phyloP scores from a whole-genome alignment of 2,329 filamentous ascomycete species.

The Ophiostoma quercus region DNA sequence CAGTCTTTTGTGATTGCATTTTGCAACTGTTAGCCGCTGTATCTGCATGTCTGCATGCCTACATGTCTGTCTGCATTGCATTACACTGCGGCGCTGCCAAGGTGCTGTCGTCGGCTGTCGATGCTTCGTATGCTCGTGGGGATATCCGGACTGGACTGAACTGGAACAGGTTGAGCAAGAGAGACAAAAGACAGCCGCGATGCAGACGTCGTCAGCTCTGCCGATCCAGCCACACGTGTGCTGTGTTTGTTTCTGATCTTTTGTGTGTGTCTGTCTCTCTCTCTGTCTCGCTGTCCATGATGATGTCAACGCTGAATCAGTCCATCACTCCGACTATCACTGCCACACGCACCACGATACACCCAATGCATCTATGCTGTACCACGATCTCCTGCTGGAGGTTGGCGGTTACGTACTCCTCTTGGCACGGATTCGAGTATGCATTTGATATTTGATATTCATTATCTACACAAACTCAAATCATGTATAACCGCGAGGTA shows the following conservation, averaged over 20 bases:
- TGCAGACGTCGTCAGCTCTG: slow-evolving; percentile 11
- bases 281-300: neutral
- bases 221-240: neutral
- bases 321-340: too few species aligned
- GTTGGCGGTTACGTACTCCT: neutral
- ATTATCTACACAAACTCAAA: neutral
- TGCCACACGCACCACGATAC: neutral
- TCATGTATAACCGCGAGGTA: neutral
- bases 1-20: neutral
- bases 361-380: neutral
- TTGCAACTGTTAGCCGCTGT: neutral
- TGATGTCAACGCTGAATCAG: too few species aligned
- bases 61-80: neutral
- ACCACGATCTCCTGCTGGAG: neutral
- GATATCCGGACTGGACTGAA: neutral
- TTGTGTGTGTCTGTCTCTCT: neutral
- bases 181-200: neutral
- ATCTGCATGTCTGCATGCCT: neutral
- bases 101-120: neutral
- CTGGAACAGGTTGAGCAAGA: neutral
- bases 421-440: neutral
- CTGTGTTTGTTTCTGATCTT: neutral
- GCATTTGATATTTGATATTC: too few species aligned
- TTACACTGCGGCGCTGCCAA: neutral
- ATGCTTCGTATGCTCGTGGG: neutral